These are phyloP conservation scores for Anthracocystis walkeri DNA, from an alignment of 1,284 basidiomycete genomes.

Conservation along the genomic window DNA sequence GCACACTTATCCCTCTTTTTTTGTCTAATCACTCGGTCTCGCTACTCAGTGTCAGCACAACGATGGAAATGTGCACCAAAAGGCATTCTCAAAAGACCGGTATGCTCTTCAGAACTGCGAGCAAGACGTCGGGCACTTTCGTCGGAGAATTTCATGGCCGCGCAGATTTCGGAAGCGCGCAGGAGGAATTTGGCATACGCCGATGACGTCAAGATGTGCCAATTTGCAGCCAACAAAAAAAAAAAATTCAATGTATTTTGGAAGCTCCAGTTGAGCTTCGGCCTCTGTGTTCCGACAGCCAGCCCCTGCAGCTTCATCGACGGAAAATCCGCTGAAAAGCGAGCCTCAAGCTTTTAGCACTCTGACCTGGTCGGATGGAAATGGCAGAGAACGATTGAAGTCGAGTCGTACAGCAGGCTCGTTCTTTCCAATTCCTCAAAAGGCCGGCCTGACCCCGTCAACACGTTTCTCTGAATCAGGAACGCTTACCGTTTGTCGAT, in stretches of 20 bases:
- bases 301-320: too few relatives aligned
- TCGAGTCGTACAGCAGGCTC: too few relatives aligned
- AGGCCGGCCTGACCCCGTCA: background rate
- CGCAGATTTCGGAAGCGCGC: slow-evolving; percentile 15
- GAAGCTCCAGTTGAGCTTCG: too few relatives aligned
- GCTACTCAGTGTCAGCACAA: background rate
- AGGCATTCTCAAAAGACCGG: background rate
- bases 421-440: too few relatives aligned
- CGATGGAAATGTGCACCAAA: too few relatives aligned
- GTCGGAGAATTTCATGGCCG: slow-evolving; percentile 25
- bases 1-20: background rate
- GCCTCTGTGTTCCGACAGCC: too few relatives aligned
- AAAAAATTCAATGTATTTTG: background rate
- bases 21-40: too few relatives aligned
- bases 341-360: too few relatives aligned
- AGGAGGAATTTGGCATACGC: background rate
- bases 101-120: background rate
- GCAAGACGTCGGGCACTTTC: background rate
- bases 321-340: too few relatives aligned
- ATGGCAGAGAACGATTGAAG: too few relatives aligned
- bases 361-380: too few relatives aligned
- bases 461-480: slow-evolving; percentile 4
- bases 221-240: background rate
- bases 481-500: background rate
- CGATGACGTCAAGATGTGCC: slow-evolving; percentile 28